Base-by-base conservation (phyloP, 768 basidiomycete genomes). In the Lepiota venenata region DNA sequence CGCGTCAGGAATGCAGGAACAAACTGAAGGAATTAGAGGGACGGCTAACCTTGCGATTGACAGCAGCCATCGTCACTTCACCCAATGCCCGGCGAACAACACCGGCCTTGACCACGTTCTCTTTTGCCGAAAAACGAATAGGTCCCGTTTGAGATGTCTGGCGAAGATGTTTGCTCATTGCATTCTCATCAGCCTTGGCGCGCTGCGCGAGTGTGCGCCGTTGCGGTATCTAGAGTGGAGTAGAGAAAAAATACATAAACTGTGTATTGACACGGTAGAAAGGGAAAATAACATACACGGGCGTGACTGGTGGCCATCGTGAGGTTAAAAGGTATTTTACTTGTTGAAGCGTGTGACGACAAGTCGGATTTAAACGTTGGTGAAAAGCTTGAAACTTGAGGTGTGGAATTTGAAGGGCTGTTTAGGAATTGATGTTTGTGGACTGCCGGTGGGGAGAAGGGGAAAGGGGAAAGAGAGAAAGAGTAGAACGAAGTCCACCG, bases 1-100 rank as follows among this genome's bases (percentile, higher is more conserved):
- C 29, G 27, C 41, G 50, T 44, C 50, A 52, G 38, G 36, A 40
- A 21, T 15, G 29, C n/a, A 42, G 38, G 41, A 22, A 25, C 7
- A 20, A 44, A 36, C 39, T 16, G 36, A 52, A 50, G 25, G 43
- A 47, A 29, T 25, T 47, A 57, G 41, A 47, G 52, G n/a, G 41
- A 37, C 43, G 44, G 64, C 80, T 59, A 64, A 87, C 88, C 74
- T 87, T 91, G 66, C 84, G 82, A 69, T 90, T 91, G 48, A 90
- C 81, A 52, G 86, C 84, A 57, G 81, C 81, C 47, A 81, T 85
- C 42, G 88, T 88, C 58, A 94, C 91, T 71, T 93, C 92, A 55
- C 84, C 82, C 47, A 95, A 78, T 38, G 85, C 91, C 29, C 86
- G 78, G 60, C 93, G 81, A 66, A 84, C 82, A 18, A 76, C 71